Conservation (phyloP, 306 rosid genomes). For the Gastrolobium villosum region DNA sequence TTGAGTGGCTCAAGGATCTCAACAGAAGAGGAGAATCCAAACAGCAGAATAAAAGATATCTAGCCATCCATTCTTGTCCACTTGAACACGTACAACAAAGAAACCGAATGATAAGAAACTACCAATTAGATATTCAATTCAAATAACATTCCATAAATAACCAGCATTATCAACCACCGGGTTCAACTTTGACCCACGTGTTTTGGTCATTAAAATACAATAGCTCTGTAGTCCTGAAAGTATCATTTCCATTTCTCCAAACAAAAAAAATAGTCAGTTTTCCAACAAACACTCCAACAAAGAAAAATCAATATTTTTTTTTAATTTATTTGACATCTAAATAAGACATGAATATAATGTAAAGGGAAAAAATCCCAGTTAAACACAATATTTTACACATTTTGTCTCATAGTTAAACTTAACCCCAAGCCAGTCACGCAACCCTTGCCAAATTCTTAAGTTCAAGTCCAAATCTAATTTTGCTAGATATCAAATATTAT, state of each 20-base stretch:
- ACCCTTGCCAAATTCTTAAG: conserved; percentile 41
- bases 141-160: conserved; percentile 46
- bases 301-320: conserved; percentile 5
- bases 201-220: conserved; percentile 27
- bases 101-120: conserved; percentile 50
- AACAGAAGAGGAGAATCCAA: conserved; percentile 54
- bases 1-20: conserved; percentile 50
- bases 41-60: conserved; percentile 52
- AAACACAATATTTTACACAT: conserved; percentile 2
- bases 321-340: conserved; percentile 20
- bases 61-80: conserved; percentile 54
- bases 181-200: conserved; percentile 49
- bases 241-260: conserved; percentile 37
- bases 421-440: conserved; percentile 16
- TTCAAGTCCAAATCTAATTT: conserved; percentile 3
- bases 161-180: conserved; percentile 33
- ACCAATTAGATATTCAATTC: conserved; percentile 42
- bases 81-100: conserved; percentile 50
- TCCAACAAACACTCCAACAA: conserved; percentile 29
- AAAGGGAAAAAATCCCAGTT: background rate
- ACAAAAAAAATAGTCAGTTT: conserved; percentile 40
- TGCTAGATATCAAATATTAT: conserved; percentile 25
- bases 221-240: conserved; percentile 40
- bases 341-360: background rate
- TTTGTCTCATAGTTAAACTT: conserved; percentile 10